Evolutionary conservation across 345 rosid genomes (phyloP).

Genomic region (Excoecaria agallocha): DNA sequence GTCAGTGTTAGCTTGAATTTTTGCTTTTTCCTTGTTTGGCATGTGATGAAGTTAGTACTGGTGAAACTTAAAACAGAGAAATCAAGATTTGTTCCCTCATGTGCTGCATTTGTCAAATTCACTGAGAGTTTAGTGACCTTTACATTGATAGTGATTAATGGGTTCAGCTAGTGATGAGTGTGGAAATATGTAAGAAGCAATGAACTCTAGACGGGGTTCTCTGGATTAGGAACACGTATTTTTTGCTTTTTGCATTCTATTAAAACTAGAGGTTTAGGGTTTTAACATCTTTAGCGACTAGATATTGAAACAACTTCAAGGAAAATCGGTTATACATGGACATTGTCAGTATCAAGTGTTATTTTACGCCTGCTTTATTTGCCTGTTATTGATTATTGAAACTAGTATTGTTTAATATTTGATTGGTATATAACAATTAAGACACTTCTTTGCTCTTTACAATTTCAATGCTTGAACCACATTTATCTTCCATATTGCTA

Average conservation of each 20-base stretch:
- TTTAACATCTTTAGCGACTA: background rate
- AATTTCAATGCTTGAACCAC: background rate
- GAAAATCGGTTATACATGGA: background rate
- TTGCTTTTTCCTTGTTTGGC: background rate
- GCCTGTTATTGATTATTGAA: background rate
- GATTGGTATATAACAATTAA: background rate
- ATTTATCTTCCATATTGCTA: background rate
- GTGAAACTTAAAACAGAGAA: background rate
- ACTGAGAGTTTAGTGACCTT: background rate
- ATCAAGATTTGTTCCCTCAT: background rate
- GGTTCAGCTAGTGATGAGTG: background rate
- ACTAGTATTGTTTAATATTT: background rate
- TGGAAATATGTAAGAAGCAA: background rate
- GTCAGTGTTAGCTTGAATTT: constrained; percentile 38
- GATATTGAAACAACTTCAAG: background rate
- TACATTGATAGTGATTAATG: background rate
- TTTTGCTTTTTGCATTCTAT: background rate
- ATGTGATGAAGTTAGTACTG: background rate
- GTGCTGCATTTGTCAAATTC: background rate
- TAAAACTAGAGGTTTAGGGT: background rate
- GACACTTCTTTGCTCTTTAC: background rate
- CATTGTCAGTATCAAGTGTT: background rate
- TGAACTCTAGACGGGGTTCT: background rate
- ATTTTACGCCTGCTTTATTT: background rate
- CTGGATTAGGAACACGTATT: background rate